Evolutionary conservation across 2,329 filamentous ascomycete species (phyloP), one percentile per base, ranked within the genome.

Genomic region (Cordyceps farinosa): DNA sequence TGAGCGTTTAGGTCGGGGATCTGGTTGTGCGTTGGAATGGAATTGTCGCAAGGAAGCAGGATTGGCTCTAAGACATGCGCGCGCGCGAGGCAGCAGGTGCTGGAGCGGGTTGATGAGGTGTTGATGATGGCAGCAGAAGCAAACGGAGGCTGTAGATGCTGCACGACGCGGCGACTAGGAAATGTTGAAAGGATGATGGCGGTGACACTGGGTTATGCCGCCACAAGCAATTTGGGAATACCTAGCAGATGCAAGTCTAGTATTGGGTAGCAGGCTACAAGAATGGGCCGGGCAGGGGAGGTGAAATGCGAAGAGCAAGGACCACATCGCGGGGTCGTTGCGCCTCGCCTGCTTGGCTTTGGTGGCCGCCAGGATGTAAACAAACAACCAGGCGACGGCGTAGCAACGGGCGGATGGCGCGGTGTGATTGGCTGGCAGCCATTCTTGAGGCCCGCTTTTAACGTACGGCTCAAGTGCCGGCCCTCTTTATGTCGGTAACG

Each of bases 301-400:
- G 45, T 48, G 36, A 44, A 51, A 48, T 34, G 50, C 54, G 36
- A 64, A 62, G 64, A 56, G 61, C 63, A 48, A 60, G 64, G 63
- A 60, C 64, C 65, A 64, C 57, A 66, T 65, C 67, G 69, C 68
- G 69, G 69, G 69, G 68, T 67, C 62, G 62, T 65, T 65, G 56
- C 50, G 32, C 56, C 44, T 56, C 40, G 53, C 11, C 36, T 38
- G 22, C 34, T n/a, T 32, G 34, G 59, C 40, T 57, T 57, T 40
- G 38, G 34, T 10, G 47, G 50, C 29, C 15, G 52, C 36, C 44
- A 44, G 60, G 13, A 63, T 63, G 71, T 74, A 74, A 74, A 74
- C 71, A 74, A 74, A 74, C 72, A 72, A 69, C 67, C 64, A 66
- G 66, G 66, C 69, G 71, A 72, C 72, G 64, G 67, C 72, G 69